A percentile compares a stretch with the other conserved stretches of the same genome.
Evolutionary conservation across 768 basidiomycete genomes (phyloP).

Genomic region (Rhizopogon sp.): DNA sequence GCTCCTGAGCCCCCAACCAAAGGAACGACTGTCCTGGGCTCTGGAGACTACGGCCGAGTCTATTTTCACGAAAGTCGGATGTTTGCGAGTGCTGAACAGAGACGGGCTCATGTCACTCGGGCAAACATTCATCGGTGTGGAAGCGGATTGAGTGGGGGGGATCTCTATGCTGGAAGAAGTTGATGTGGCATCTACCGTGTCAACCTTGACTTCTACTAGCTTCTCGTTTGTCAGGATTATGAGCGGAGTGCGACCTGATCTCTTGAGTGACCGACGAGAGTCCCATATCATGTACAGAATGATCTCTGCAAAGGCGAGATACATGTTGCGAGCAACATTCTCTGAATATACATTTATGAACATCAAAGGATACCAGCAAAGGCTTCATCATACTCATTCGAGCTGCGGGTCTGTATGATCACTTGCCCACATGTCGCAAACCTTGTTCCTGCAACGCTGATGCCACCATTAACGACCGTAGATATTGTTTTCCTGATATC

Average conservation of each 20-base stretch:
- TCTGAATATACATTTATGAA: slow-evolving; percentile 28
- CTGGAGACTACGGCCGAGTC: too few species aligned
- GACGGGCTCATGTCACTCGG: background rate
- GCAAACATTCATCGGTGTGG: background rate
- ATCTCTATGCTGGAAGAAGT: slow-evolving; percentile 18
- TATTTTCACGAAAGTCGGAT: too few species aligned
- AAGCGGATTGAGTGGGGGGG: background rate
- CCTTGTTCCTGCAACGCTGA: slow-evolving; percentile 65
- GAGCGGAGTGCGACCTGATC: slow-evolving; percentile 2
- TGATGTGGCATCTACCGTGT: slow-evolving; percentile 1
- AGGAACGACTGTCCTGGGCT: too few species aligned
- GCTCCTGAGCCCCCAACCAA: too few species aligned
- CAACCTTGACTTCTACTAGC: slow-evolving; percentile 4
- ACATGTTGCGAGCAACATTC: slow-evolving; percentile 57
- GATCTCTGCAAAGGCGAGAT: slow-evolving; percentile 66
- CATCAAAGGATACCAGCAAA: background rate
- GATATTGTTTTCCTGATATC: slow-evolving; percentile 65
- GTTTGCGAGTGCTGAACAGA: too few species aligned
- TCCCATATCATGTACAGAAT: slow-evolving; percentile 73
- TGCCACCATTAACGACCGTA: slow-evolving; percentile 62
- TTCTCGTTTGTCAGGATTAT: slow-evolving; percentile 4
- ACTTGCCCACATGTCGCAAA: slow-evolving; percentile 70
- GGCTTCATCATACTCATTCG: slow-evolving; percentile 61
- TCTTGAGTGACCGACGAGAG: slow-evolving; percentile 34
- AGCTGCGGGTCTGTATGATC: slow-evolving; percentile 56